Percentiles rank a stretch among this genome's conserved stretches.
Conservation (phyloP, 2,329 filamentous ascomycete genomes). For the Aureobasidium sp. region DNA sequence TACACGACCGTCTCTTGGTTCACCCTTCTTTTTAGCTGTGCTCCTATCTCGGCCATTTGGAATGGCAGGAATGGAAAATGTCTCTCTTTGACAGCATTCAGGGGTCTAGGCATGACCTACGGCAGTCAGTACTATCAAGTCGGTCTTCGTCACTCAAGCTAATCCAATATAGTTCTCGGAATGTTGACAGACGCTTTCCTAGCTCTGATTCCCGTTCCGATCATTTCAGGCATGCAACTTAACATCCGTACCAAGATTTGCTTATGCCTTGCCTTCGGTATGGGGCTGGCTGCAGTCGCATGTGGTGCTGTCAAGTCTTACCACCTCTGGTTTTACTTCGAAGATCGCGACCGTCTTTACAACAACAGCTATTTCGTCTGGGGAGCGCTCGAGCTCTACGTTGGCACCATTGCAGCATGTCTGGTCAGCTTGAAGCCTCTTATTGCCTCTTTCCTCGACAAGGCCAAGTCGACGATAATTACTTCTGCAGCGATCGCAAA, state of each 20-base stretch:
- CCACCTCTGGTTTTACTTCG: slow-evolving; percentile 29
- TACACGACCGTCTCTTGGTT: slow-evolving; percentile 36
- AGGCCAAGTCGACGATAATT: slow-evolving; percentile 17
- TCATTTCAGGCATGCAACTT: slow-evolving; percentile 36
- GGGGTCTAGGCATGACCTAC: slow-evolving; percentile 40
- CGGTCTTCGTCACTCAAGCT: slow-evolving; percentile 11
- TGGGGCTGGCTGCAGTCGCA: slow-evolving; percentile 34
- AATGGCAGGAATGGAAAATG: slow-evolving; percentile 33
- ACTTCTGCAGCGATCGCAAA: not conserved
- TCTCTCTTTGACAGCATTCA: slow-evolving; percentile 33
- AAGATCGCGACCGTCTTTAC: slow-evolving; percentile 29
- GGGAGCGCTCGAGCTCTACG: slow-evolving; percentile 37
- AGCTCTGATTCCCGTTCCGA: slow-evolving; percentile 34
- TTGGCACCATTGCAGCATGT: slow-evolving; percentile 37
- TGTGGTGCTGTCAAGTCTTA: slow-evolving; percentile 36
- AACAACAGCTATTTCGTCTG: slow-evolving; percentile 35
- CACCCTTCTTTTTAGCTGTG: slow-evolving; percentile 42
- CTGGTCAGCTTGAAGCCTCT: slow-evolving; percentile 36
- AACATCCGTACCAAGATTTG: slow-evolving; percentile 35
- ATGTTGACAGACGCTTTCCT: slow-evolving; percentile 34
- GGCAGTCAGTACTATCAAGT: slow-evolving; percentile 24
- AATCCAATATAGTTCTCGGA: slow-evolving; percentile 25
- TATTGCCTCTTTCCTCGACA: slow-evolving; percentile 29
- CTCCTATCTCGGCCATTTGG: slow-evolving; percentile 39
- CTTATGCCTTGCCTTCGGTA: slow-evolving; percentile 27